phyloP scores from a whole-genome alignment of 1,284 basidiomycete genomes.

The Austroboletus niveus region DNA sequence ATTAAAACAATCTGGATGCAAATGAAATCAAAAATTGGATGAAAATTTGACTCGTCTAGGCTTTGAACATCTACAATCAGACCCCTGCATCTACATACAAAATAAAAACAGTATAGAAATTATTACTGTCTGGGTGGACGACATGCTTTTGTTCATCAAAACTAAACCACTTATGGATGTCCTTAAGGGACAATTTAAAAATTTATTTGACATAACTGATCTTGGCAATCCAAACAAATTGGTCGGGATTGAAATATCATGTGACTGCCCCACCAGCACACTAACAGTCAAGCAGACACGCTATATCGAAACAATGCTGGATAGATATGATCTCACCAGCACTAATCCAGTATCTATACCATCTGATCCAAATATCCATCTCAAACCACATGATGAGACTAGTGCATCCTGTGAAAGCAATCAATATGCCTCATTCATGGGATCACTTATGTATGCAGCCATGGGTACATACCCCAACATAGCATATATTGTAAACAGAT shows the following conservation, averaged over 20 bases:
- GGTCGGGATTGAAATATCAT: neutral
- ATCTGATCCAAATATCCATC: neutral
- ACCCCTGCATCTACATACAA: conserved; percentile 7
- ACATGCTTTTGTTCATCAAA: conserved; percentile 5
- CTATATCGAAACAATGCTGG: neutral
- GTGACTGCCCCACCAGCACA: neutral
- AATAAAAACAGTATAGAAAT: neutral
- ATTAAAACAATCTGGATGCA: conserved; percentile 25
- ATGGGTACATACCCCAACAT: neutral
- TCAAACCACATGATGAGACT: neutral
- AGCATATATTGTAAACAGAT: neutral
- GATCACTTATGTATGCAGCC: neutral
- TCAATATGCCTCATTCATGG: neutral
- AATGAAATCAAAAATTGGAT: conserved; percentile 24
- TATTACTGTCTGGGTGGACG: conserved; percentile 9
- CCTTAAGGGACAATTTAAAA: neutral
- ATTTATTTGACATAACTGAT: neutral
- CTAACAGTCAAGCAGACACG: neutral
- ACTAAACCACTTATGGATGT: neutral
- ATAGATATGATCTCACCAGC: neutral
- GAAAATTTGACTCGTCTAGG: neutral
- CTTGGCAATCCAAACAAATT: conserved; percentile 2
- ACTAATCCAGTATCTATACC: neutral
- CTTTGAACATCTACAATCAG: neutral
- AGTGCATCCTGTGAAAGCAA: neutral